Evolutionary conservation across 257 asterid genomes (phyloP).

Genomic region (Nicotiana tabacum): DNA sequence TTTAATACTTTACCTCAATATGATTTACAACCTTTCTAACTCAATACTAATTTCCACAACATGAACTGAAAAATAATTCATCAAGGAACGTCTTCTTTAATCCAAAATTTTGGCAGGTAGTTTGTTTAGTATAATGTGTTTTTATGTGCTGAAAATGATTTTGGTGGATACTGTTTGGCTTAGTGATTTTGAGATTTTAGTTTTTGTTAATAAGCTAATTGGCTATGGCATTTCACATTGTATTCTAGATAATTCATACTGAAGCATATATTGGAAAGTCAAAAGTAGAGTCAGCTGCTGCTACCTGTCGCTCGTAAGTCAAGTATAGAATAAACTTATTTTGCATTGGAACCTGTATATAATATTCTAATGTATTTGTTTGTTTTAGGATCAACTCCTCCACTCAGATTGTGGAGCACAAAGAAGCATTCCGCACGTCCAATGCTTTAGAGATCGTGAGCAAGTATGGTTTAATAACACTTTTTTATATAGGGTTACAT

Average conservation of each 20-base stretch:
- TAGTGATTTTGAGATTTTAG: neutral
- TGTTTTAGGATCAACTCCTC: slow-evolving; percentile 72
- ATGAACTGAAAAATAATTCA: no score
- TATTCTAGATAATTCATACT: slow-evolving; percentile 74
- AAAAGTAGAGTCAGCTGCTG: slow-evolving; percentile 98
- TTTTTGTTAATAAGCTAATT: neutral
- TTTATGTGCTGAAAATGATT: neutral
- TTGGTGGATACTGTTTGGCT: neutral
- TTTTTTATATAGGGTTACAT: neutral
- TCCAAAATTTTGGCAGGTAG: slow-evolving; percentile 52
- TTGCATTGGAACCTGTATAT: neutral
- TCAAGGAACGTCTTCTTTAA: no score
- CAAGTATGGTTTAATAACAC: slow-evolving; percentile 42
- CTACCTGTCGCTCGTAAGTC: slow-evolving; percentile 86
- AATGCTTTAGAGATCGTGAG: slow-evolving; percentile 78
- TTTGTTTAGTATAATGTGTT: neutral
- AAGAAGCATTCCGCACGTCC: slow-evolving; percentile 75
- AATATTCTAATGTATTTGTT: slow-evolving; percentile 8
- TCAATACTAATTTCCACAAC: no score
- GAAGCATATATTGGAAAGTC: slow-evolving; percentile 91
- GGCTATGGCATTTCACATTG: neutral
- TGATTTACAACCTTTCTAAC: no score
- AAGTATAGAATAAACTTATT: slow-evolving; percentile 2
- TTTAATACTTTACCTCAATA: no score
- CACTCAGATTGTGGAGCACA: slow-evolving; percentile 71